These are phyloP conservation scores for Lentithecium fluviatile DNA, from an alignment of 495 filamentous ascomycete genomes.

Conservation along the genomic window DNA sequence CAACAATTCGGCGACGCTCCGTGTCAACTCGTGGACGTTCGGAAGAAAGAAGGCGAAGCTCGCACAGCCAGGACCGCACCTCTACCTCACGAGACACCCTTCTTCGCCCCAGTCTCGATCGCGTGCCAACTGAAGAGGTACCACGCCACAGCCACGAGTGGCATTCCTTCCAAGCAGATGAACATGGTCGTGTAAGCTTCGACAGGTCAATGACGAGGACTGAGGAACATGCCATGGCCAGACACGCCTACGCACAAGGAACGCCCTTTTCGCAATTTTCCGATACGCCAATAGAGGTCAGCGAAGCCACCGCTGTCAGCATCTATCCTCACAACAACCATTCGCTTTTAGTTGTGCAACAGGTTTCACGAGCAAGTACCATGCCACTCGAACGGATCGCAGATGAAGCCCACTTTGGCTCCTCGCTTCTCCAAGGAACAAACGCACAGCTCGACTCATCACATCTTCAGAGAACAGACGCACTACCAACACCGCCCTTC, in stretches of 20 bases:
- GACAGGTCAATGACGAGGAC: conserved; percentile 34
- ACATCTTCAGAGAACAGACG: not conserved
- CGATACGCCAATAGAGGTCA: conserved; percentile 58
- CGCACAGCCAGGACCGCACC: conserved; percentile 21
- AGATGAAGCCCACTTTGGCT: not conserved
- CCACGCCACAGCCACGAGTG: conserved; percentile 29
- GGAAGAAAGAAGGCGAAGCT: conserved; percentile 26
- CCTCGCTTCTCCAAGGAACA: not conserved
- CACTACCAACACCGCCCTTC: not conserved
- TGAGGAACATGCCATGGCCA: conserved; percentile 55
- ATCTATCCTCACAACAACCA: conserved; percentile 87
- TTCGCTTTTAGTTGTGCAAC: conserved; percentile 75
- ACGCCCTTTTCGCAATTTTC: conserved; percentile 60
- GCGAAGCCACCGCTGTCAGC: conserved; percentile 77
- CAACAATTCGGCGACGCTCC: conserved; percentile 16
- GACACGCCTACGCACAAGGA: conserved; percentile 54
- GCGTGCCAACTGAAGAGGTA: conserved; percentile 24
- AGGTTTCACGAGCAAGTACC: conserved; percentile 42
- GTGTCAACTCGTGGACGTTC: conserved; percentile 17
- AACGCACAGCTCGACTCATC: not conserved
- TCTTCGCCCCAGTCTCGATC: conserved; percentile 10
- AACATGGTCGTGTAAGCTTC: conserved; percentile 30
- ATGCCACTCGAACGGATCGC: conserved; percentile 5
- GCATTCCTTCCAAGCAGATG: conserved; percentile 20
- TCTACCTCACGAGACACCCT: conserved; percentile 27